Conservation (phyloP, 257 asterid species). For the Euphrasia confusa region DNA sequence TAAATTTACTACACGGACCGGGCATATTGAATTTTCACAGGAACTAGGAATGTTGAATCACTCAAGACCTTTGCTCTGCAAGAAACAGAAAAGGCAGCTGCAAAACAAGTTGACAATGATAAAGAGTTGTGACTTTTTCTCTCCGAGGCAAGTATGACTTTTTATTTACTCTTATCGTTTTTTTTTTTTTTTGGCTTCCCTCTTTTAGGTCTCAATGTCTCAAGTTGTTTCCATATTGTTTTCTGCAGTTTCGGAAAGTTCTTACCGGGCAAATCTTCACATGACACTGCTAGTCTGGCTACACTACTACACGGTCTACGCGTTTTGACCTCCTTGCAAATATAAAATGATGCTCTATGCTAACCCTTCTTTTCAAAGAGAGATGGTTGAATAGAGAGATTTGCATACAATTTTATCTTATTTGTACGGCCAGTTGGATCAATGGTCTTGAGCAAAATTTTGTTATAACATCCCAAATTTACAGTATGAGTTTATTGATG, state of each 20-base stretch:
- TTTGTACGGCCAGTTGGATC: slow-evolving; percentile 2
- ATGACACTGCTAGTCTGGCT: slow-evolving; percentile 13
- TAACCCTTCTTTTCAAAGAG: slow-evolving; percentile 6
- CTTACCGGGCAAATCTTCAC: slow-evolving; percentile 5
- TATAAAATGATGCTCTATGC: slow-evolving; percentile 1
- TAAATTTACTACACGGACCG: neutral
- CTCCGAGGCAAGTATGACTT: slow-evolving; percentile 27
- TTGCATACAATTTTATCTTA: neutral
- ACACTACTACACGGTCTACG: slow-evolving; percentile 1
- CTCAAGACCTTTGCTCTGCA: slow-evolving; percentile 58
- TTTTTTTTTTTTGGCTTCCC: neutral
- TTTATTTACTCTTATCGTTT: neutral
- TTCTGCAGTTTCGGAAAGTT: slow-evolving; percentile 14
- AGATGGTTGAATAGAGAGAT: slow-evolving; percentile 19
- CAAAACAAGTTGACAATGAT: slow-evolving; percentile 42
- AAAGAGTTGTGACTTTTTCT: slow-evolving; percentile 45
- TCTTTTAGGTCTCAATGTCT: neutral
- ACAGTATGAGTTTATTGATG: neutral
- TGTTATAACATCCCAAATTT: neutral
- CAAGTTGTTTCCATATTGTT: neutral
- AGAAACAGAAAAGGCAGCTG: slow-evolving; percentile 69
- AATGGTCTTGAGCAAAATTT: slow-evolving; percentile 12
- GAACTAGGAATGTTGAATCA: slow-evolving; percentile 59
- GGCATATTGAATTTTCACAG: slow-evolving; percentile 29
- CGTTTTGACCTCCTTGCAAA: slow-evolving; percentile 8